phyloP scores from a whole-genome alignment of 2,329 filamentous ascomycete genomes.

The Nemania abortiva region DNA sequence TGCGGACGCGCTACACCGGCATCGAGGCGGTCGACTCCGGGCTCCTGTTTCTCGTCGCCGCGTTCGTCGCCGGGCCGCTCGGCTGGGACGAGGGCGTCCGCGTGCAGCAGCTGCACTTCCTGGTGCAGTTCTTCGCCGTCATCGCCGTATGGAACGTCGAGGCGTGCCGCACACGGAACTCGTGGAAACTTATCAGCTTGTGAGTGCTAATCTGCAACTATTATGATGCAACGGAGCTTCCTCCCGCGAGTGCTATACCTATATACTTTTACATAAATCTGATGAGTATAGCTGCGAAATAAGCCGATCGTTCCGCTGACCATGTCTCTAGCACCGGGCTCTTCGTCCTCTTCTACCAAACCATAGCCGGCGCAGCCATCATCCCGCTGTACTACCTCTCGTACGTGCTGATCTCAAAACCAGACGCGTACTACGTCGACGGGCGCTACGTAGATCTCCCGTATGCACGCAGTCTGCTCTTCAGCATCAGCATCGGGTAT shows the following conservation, averaged over 20 bases:
- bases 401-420: conserved; percentile 35
- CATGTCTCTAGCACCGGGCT: conserved; percentile 38
- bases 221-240: neutral
- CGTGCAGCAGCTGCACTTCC: conserved; percentile 48
- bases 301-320: conserved; percentile 10
- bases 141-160: conserved; percentile 47
- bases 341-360: conserved; percentile 47
- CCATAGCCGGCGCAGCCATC: conserved; percentile 44
- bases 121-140: conserved; percentile 46
- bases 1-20: conserved; percentile 45
- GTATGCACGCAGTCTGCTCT: conserved; percentile 44
- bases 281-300: neutral
- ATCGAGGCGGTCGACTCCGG: conserved; percentile 38
- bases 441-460: conserved; percentile 40
- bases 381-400: conserved; percentile 46
- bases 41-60: conserved; percentile 42
- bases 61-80: conserved; percentile 46
- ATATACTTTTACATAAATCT: neutral
- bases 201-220: conserved; percentile 35
- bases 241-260: neutral
- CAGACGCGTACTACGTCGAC: conserved; percentile 40
- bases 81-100: conserved; percentile 45
- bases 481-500: conserved; percentile 44
- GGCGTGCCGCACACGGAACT: conserved; percentile 42
- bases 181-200: conserved; percentile 45